These are phyloP conservation scores for Calonectria montana DNA, from an alignment of 2,329 filamentous ascomycete genomes.

Conservation along the genomic window DNA sequence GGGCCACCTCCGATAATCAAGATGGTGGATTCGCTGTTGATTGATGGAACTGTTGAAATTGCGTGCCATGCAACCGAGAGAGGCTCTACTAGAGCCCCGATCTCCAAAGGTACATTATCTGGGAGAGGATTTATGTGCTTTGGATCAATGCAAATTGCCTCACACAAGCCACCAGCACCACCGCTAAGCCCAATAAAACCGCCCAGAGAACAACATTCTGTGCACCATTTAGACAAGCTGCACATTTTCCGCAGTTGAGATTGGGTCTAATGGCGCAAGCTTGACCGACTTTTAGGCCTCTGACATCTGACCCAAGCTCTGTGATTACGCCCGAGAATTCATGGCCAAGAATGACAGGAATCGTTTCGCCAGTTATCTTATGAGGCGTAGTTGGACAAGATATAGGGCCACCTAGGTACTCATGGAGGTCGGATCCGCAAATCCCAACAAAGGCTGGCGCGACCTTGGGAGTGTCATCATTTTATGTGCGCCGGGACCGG, in stretches of 20 bases:
- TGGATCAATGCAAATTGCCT: neutral
- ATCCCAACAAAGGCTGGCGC: slow-evolving; percentile 40
- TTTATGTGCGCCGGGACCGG: slow-evolving; percentile 55
- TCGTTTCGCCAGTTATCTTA: neutral
- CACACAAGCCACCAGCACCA: neutral
- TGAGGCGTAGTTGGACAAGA: neutral
- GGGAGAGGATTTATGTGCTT: neutral
- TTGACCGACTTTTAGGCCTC: neutral
- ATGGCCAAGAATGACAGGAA: neutral
- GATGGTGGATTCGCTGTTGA: neutral
- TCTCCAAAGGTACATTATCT: neutral
- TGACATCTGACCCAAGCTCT: neutral
- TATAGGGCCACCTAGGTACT: neutral
- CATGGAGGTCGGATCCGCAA: slow-evolving; percentile 23
- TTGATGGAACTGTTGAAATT: neutral
- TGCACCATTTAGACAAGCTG: neutral
- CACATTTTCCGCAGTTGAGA: neutral
- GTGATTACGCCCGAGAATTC: neutral
- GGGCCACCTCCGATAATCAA: neutral
- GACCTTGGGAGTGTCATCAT: neutral
- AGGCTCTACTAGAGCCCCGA: neutral
- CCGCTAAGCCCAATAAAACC: neutral
- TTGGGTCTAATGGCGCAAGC: neutral
- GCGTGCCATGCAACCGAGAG: slow-evolving; percentile 1
- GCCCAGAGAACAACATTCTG: neutral